Evolutionary conservation across 169 alveolate species (phyloP).

Genomic region (Cryptosporidium viatorum): DNA sequence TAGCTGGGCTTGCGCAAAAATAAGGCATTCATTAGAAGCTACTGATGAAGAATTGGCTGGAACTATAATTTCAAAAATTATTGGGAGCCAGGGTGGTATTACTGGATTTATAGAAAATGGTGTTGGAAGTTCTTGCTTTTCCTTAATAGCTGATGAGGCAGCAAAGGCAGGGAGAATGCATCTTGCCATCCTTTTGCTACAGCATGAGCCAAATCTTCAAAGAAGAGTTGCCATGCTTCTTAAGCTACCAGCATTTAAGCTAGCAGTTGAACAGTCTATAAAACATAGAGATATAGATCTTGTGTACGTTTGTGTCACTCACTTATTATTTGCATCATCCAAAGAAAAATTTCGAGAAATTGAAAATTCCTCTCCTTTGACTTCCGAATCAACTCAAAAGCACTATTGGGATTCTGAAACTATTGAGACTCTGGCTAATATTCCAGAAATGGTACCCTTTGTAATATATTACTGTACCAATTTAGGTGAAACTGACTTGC

Average conservation of each 20-base stretch:
- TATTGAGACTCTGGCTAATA: conserved; percentile 43
- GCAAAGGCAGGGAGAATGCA: conserved; percentile 80
- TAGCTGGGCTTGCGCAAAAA: conserved; percentile 83
- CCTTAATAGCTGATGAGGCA: conserved; percentile 78
- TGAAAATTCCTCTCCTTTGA: neutral
- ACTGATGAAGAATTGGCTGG: conserved; percentile 82
- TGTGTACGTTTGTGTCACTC: conserved; percentile 80
- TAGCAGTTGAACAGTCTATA: conserved; percentile 81
- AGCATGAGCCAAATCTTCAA: conserved; percentile 79
- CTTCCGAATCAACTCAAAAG: conserved; percentile 31
- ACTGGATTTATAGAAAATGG: neutral
- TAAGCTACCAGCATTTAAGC: conserved; percentile 79
- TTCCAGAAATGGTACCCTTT: conserved; percentile 71
- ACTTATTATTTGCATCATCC: conserved; percentile 14
- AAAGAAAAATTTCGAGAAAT: neutral
- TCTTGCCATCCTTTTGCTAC: conserved; percentile 79
- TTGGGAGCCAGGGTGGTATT: conserved; percentile 22
- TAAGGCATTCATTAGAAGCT: conserved; percentile 77
- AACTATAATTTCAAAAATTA: conserved; percentile 18
- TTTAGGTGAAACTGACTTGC: conserved; percentile 51
- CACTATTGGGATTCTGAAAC: conserved; percentile 65
- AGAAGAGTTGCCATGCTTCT: conserved; percentile 78
- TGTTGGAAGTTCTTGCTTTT: conserved; percentile 31
- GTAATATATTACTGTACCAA: conserved; percentile 54
- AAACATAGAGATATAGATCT: conserved; percentile 79